Conservation (phyloP, 805 yeast genomes). For the Barnettozyma californica region DNA sequence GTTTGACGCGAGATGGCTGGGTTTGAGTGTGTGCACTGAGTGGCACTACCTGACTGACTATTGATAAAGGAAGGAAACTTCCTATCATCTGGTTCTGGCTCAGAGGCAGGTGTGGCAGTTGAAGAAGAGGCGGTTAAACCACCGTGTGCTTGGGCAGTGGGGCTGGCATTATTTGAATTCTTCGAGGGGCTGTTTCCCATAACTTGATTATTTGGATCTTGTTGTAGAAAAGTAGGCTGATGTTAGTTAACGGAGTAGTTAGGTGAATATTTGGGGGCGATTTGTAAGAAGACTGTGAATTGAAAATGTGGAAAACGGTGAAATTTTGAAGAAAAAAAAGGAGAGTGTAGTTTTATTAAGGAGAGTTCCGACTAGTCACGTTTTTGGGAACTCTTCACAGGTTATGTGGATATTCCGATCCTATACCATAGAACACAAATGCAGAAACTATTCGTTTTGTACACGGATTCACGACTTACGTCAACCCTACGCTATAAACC, state of each 20-base stretch:
- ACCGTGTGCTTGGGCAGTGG: conserved; percentile 29
- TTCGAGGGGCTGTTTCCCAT: conserved; percentile 68
- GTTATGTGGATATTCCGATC: background rate
- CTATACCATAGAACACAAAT: background rate
- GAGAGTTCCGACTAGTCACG: background rate
- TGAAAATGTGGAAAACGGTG: background rate
- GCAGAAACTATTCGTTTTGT: background rate
- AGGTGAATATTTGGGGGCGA: background rate
- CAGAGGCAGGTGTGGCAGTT: conserved; percentile 27
- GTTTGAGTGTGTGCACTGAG: conserved; percentile 2
- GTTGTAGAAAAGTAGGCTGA: background rate
- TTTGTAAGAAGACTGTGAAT: background rate
- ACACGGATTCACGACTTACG: background rate
- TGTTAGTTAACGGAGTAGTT: background rate
- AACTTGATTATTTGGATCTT: conserved; percentile 6
- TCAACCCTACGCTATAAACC: too few relatives aligned
- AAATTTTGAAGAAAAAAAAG: conserved; percentile 1
- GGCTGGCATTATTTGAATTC: conserved; percentile 29
- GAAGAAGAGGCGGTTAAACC: conserved; percentile 14
- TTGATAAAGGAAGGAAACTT: conserved; percentile 34
- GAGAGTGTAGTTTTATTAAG: background rate
- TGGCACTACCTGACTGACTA: conserved; percentile 11
- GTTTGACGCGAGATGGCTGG: background rate
- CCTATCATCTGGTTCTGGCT: conserved; percentile 47
- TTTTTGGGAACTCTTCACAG: background rate